Base-by-base conservation (phyloP, 345 rosid genomes). In the Rhizophora apiculata region DNA sequence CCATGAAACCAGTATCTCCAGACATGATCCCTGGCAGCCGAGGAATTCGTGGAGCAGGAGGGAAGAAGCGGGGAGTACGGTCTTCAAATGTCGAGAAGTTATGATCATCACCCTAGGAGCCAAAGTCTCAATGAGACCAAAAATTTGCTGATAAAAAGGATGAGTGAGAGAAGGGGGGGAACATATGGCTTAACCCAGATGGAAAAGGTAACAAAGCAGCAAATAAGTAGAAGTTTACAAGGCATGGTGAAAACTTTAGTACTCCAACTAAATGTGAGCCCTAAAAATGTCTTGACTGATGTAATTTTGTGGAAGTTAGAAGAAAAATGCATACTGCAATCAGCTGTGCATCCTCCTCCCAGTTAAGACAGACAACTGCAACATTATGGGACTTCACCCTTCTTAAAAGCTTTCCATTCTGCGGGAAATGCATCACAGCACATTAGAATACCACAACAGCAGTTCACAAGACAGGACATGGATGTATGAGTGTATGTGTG, bases 1-100 rank as follows among this genome's bases (percentile, higher is more conserved):
- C 96, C 84, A 77, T 79, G 84, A 89, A 89, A 68, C 85, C 88
- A 63, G 88, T 74, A 74, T 94, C 98, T 65, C 97, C 96, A 66
- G 90, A 79, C 58, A 85, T 93, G 46, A 94, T 70, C 66, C 97
- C 93, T 62, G 93, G 89, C 80, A 86, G 82, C 76, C 80, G 81
- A 18, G 98, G 98, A 70, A 85, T 79, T 74, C 93, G 87, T 20
- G 98, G 98, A 76, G 96, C 88, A 53, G 92, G 89, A 84, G 96
- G 95, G 65, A 91, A 91, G 83, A 91, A 94, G 48, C 88, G 89
- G 57, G 90, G 68, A 68, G 97, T 91, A 26, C 98, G 93, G 74
- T 91, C 98, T 74, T 88, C 96, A 73, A 82, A 89, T 32, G 81
- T 69, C 0, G 81, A 78, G 68, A 69, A 73, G 48, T 76, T 80